A percentile compares a stretch with the other conserved stretches of the same genome.
phyloP scores from a whole-genome alignment of 176 grass and related monocot species.

The Carex myosuroides region DNA sequence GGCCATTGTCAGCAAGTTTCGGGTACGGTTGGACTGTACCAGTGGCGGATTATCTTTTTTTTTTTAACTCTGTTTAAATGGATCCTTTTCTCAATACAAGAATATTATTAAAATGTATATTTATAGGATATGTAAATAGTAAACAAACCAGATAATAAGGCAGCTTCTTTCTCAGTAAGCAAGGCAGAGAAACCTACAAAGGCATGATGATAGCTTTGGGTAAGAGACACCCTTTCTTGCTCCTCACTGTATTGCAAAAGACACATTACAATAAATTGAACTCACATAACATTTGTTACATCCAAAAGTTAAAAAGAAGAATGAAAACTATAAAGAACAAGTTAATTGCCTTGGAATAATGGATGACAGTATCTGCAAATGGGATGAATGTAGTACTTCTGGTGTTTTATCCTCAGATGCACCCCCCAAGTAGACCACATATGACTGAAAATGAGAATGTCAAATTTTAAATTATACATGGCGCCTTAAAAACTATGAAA shows the following conservation, averaged over 20 bases:
- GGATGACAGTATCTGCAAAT: constrained; percentile 81
- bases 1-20: not conserved
- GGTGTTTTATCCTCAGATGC: constrained; percentile 10
- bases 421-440: constrained; percentile 86
- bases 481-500: not conserved
- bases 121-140: not conserved
- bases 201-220: constrained; percentile 84
- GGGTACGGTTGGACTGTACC: not conserved
- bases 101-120: not conserved
- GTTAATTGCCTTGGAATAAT: constrained; percentile 34
- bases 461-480: not conserved
- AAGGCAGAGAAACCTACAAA: constrained; percentile 74
- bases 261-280: not conserved
- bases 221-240: constrained; percentile 48
- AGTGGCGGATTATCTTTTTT: not conserved
- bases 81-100: not conserved
- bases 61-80: not conserved
- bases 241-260: constrained; percentile 34
- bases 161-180: constrained; percentile 78
- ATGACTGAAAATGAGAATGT: constrained; percentile 42
- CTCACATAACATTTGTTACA: not conserved
- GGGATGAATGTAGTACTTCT: constrained; percentile 38
- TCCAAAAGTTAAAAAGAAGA: not conserved
- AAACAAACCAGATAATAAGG: constrained; percentile 53
- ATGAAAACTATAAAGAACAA: not conserved